phyloP scores from a whole-genome alignment of 768 basidiomycete genomes.

The Lanmaoa pseudosensibilis region DNA sequence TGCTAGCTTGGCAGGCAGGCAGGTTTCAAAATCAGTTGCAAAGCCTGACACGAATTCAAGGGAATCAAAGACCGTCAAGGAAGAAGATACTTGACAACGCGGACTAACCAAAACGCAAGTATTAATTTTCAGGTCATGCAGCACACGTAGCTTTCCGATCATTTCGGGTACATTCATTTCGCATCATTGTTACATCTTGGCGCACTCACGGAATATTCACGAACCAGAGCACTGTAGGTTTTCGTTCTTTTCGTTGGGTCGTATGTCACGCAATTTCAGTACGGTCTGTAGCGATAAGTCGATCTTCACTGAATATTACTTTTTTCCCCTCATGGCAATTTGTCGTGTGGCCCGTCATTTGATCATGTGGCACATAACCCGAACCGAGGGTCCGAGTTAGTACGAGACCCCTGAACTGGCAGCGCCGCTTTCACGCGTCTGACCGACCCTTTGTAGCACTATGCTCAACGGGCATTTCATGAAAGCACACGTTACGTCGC shows the following conservation, averaged over 20 bases:
- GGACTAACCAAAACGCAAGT: background rate
- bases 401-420: constrained; percentile 5
- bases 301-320: background rate
- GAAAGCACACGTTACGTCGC: constrained; percentile 1
- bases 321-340: background rate
- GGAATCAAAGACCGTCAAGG: background rate
- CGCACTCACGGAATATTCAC: background rate
- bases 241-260: background rate
- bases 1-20: background rate
- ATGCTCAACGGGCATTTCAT: background rate
- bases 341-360: no score
- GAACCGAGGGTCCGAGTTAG: no score
- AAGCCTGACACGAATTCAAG: background rate
- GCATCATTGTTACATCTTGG: no score
- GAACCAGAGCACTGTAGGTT: background rate
- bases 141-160: background rate
- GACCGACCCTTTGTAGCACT: background rate
- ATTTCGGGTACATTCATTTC: background rate
- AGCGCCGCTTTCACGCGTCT: background rate
- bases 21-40: constrained; percentile 5
- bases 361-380: no score
- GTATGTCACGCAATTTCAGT: background rate
- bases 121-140: background rate
- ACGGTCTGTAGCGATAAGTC: background rate
- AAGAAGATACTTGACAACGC: background rate